Conservation (phyloP, 345 rosid species). For the Reutealis trisperma region DNA sequence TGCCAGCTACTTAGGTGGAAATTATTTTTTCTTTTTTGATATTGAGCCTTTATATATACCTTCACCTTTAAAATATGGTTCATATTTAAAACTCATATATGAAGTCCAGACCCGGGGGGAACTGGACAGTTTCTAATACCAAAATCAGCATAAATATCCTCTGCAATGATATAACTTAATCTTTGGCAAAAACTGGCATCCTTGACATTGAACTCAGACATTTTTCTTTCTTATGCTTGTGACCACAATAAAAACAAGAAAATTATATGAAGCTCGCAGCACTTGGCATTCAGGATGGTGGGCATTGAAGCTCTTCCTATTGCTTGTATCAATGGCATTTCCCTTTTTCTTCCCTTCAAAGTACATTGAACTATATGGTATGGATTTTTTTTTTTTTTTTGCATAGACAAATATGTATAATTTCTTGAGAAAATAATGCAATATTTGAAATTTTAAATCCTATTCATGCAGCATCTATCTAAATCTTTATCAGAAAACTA, state of each 20-base stretch:
- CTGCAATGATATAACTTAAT: neutral
- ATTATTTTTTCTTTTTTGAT: neutral
- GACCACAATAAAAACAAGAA: constrained; percentile 57
- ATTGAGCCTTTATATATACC: neutral
- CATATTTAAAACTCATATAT: neutral
- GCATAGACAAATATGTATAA: neutral
- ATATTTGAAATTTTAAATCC: constrained; percentile 9
- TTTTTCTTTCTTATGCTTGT: constrained; percentile 78
- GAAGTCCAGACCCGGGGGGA: neutral
- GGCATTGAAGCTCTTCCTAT: constrained; percentile 51
- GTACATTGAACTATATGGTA: constrained; percentile 71
- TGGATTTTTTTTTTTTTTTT: constrained; percentile 3
- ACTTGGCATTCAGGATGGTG: constrained; percentile 82
- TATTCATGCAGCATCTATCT: neutral
- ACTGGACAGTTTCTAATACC: neutral
- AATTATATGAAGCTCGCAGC: constrained; percentile 51
- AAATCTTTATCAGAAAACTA: neutral
- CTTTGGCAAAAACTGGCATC: constrained; percentile 8
- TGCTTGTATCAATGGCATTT: constrained; percentile 48
- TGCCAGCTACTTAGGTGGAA: no score
- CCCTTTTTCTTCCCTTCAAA: constrained; percentile 68
- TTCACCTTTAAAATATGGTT: no score
- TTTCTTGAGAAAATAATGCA: neutral
- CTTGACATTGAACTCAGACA: constrained; percentile 58
- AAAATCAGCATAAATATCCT: neutral